phyloP scores from a whole-genome alignment of 257 asterid genomes.

The Perilla frutescens region DNA sequence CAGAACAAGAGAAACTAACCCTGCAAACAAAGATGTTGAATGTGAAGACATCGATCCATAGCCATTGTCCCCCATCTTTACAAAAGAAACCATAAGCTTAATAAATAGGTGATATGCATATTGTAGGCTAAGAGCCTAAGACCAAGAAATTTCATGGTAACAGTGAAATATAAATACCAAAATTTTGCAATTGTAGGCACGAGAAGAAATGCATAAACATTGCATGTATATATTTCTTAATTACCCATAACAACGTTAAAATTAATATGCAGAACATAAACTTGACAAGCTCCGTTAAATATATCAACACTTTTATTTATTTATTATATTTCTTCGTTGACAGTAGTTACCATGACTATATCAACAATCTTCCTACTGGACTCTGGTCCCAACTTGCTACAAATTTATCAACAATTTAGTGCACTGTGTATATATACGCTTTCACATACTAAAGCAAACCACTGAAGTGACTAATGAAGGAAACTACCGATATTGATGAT shows the following conservation, averaged over 20 bases:
- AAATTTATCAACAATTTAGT: background rate
- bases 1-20: conserved; percentile 51
- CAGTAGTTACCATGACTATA: background rate
- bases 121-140: background rate
- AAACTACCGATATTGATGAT: conserved; percentile 21
- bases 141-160: conserved; percentile 16
- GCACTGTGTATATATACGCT: background rate
- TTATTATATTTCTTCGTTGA: background rate
- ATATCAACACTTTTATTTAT: background rate
- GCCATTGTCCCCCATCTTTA: conserved; percentile 69
- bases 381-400: background rate
- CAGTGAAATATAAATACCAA: background rate
- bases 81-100: conserved; percentile 33
- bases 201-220: conserved; percentile 5
- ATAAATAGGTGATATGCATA: conserved; percentile 28
- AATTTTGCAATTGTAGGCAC: background rate
- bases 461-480: background rate
- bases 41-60: conserved; percentile 67
- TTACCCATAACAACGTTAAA: background rate
- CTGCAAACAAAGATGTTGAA: conserved; percentile 67
- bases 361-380: background rate
- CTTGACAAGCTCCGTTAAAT: background rate
- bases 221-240: background rate
- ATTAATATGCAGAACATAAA: background rate
- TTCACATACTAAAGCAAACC: background rate